Conservation (phyloP, 2,329 filamentous ascomycete species). For the Colletotrichum cereale region DNA sequence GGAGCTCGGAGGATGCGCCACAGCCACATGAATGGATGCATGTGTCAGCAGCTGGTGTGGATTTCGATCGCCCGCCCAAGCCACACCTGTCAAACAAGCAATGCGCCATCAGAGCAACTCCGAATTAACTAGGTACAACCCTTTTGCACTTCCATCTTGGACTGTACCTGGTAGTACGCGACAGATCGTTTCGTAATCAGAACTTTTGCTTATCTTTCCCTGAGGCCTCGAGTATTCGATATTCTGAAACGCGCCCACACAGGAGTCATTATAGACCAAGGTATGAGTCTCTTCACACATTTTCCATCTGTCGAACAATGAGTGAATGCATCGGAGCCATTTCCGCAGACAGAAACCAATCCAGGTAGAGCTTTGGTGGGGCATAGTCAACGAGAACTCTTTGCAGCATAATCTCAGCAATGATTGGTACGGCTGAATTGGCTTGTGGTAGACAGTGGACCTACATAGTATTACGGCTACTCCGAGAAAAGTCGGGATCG, state of each 20-base stretch:
- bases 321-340: conserved; percentile 24
- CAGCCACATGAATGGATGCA: background rate
- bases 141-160: background rate
- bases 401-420: background rate
- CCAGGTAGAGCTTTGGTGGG: conserved; percentile 7
- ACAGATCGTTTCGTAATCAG: background rate
- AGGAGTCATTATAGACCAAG: background rate
- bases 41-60: conserved; percentile 1
- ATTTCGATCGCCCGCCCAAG: too few species aligned
- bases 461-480: conserved; percentile 19
- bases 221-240: background rate
- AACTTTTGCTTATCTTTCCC: too few species aligned
- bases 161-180: background rate
- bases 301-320: background rate
- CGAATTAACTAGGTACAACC: background rate
- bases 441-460: conserved; percentile 9
- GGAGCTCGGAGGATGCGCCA: background rate
- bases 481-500: conserved; percentile 6
- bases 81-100: background rate
- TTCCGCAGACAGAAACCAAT: conserved; percentile 1
- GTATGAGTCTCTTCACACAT: background rate
- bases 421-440: conserved; percentile 27
- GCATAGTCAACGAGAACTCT: background rate
- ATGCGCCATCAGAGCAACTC: background rate
- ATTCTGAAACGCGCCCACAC: background rate